Conservation (phyloP, 2,329 filamentous ascomycete species). For the Juglanconis oblonga region DNA sequence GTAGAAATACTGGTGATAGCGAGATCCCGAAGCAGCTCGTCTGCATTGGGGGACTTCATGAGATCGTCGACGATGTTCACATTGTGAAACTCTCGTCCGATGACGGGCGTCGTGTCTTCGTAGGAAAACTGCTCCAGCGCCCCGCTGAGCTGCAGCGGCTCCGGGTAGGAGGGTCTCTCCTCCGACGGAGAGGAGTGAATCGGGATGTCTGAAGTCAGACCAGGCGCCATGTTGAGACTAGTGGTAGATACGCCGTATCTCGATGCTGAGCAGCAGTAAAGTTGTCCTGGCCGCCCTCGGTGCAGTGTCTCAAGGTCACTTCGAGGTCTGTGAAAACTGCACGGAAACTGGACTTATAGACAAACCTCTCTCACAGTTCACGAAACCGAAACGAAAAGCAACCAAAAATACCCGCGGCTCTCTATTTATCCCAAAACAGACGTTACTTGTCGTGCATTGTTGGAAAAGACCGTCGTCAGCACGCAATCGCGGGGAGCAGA, state of each 20-base stretch:
- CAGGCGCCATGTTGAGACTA: constrained; percentile 7
- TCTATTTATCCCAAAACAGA: not conserved
- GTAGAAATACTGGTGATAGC: constrained; percentile 13
- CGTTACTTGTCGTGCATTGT: not conserved
- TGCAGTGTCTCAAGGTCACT: too few species aligned
- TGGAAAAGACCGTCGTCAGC: not conserved
- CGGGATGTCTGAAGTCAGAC: constrained; percentile 6
- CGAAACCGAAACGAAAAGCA: too few species aligned
- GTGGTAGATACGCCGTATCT: not conserved
- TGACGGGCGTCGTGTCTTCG: constrained; percentile 16
- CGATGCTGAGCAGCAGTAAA: not conserved
- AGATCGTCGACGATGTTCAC: constrained; percentile 18
- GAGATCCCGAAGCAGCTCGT: constrained; percentile 13
- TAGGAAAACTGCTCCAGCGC: constrained; percentile 9
- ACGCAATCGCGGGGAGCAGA: constrained; percentile 12
- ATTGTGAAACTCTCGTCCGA: constrained; percentile 14
- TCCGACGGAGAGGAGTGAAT: constrained; percentile 1
- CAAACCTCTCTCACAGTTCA: too few species aligned
- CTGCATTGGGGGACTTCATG: constrained; percentile 10
- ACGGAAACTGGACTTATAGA: too few species aligned
- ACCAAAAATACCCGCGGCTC: not conserved
- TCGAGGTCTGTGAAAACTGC: too few species aligned
- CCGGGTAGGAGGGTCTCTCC: constrained; percentile 7
- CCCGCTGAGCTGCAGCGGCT: constrained; percentile 13
- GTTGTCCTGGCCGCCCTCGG: too few species aligned